phyloP scores from a whole-genome alignment of 75 land plant species.

The Larix kaempferi region DNA sequence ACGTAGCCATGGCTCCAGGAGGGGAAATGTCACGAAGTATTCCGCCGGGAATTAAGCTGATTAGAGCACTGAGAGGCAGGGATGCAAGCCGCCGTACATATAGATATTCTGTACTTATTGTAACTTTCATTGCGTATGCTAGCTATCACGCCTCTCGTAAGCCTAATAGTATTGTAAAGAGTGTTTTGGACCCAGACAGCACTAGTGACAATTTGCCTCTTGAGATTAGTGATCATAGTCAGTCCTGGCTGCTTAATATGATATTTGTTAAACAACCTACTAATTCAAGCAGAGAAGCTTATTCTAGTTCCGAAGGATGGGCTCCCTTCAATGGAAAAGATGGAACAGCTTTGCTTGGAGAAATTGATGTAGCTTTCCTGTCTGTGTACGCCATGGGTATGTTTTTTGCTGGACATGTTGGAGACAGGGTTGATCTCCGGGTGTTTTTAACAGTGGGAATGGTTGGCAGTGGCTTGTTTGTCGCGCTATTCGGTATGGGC shows the following conservation, averaged over 20 bases:
- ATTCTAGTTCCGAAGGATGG: slow-evolving; percentile 46
- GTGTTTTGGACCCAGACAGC: slow-evolving; percentile 47
- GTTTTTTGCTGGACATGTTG: slow-evolving; percentile 80
- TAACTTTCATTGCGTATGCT: slow-evolving; percentile 79
- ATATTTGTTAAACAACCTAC: neutral
- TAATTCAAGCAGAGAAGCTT: neutral
- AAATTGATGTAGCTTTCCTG: slow-evolving; percentile 72
- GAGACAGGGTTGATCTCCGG: slow-evolving; percentile 64
- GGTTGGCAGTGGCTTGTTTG: slow-evolving; percentile 76
- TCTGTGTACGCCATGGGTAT: slow-evolving; percentile 54
- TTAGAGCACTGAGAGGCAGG: neutral
- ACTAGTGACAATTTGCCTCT: neutral
- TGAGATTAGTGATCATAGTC: neutral
- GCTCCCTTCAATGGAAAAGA: slow-evolving; percentile 62
- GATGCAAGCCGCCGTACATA: slow-evolving; percentile 24
- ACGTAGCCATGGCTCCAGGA: neutral
- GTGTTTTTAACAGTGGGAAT: slow-evolving; percentile 70
- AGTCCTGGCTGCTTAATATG: slow-evolving; percentile 9
- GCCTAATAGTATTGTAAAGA: slow-evolving; percentile 72
- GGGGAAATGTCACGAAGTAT: neutral
- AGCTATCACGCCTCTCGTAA: slow-evolving; percentile 72
- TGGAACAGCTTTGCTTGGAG: slow-evolving; percentile 65
- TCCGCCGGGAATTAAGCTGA: neutral
- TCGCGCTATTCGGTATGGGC: slow-evolving; percentile 61
- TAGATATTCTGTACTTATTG: slow-evolving; percentile 39